Base-by-base conservation (phyloP, 1,284 basidiomycete species). In the Tilletia horrida region DNA sequence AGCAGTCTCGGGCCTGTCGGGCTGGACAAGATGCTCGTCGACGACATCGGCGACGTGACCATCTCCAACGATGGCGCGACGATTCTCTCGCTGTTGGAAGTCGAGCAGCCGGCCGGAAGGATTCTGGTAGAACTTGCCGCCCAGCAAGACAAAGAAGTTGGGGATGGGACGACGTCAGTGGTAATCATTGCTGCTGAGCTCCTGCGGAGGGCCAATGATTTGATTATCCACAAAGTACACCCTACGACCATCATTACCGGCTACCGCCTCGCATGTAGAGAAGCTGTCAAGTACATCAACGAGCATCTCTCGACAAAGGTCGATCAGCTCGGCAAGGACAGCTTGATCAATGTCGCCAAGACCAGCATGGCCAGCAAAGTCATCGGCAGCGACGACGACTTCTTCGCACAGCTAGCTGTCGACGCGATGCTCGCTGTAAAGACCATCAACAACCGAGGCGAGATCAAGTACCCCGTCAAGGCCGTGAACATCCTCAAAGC, bases 31-130 rank as follows among this genome's bases (percentile, higher is more conserved):
- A 82, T 98, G 94, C 86, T 97, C 63, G 95, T 98, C 31, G 95
- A 98, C 83, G 96, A 97, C 84, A 95, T 98, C 77, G 96, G 96
- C 76, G 96, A 99, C 86, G 94, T 99, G 55, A 98, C 95, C 47
- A 98, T 99, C 83, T 97, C 95, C 67, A 99, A 99, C 84, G 96
- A 98, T 84, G 96, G 96, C 63, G 96, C 96, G 27, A 98, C 96
- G 40, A 99, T 99, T 76, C 88, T 98, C 52, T 90, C 91, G 43
- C 86, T 98, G 25, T 85, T 97, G 57, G 89, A 92, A 52, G 93
- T 97, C 64, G 81, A 94, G 75, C 93, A 97, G 81, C 93, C 95
- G 52, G 93, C 95, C 6, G 93, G 85, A 42, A 89, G 92, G 71
- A 95, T 98, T 71, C 92, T 99, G 73, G 95, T 98, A 64, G 94